Evolutionary conservation across 768 basidiomycete genomes (phyloP), one percentile per base, ranked within the genome.

Genomic region (Boletus sp.): DNA sequence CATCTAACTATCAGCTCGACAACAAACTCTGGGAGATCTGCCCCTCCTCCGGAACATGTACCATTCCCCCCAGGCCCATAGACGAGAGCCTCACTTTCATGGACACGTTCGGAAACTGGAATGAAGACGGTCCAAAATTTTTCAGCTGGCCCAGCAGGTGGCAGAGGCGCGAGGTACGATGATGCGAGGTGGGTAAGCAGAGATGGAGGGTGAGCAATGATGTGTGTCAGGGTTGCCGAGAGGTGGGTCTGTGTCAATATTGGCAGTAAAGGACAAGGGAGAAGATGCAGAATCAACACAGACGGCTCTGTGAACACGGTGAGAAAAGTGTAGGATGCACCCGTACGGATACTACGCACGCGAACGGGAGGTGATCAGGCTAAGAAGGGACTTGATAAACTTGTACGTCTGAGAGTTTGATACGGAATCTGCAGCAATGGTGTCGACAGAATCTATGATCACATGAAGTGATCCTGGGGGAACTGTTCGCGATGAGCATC

Each of bases 101-200:
- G 70, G 4, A 61, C 67, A 25, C 87, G 79, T 66, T 83, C 84
- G 51, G 84, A 81, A 53, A 90, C 67, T 0, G 89, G 87, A 8
- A 83, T 68, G 63, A 95, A 90, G 11, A 92, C 76, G 35, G 76
- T 75, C 90, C 88, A 94, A 72, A 94, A 95, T 63, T 90, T 90
- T 34, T 79, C 74, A n/a, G 77, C 73, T 0, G 80, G 61, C 9
- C 83, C 80, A 38, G 75, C 71, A 8, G 87, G 82, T 1, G 89
- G 87, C 0, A 92, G 90, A 1, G 79, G 81, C 2, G 83, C 81
- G 43, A 90, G 76, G 66, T 90, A 93, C 8, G 83, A 82, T 27
- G 74, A 77, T 2, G 88, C 79, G 46, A 98, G 72, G 63, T 91
- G 82, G 7, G 64, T 66, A 34, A 98, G 72, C 49, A 97, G 78